phyloP scores from a whole-genome alignment of 2,329 filamentous ascomycete species.

The Penicillium vulpinum region DNA sequence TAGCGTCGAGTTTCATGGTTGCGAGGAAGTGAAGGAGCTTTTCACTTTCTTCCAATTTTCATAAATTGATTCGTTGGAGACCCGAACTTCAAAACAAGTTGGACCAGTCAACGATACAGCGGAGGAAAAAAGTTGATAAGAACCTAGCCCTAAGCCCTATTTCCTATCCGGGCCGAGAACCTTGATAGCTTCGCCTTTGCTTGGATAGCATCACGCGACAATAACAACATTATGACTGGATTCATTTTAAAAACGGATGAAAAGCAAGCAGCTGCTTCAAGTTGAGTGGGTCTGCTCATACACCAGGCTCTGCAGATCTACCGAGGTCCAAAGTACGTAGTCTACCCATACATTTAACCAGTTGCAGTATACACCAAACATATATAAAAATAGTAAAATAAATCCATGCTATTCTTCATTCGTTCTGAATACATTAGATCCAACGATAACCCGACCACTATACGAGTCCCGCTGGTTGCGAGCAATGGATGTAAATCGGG shows the following conservation, averaged over 20 bases:
- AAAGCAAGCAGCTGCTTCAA: not conserved
- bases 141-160: constrained; percentile 43
- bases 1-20: constrained; percentile 91
- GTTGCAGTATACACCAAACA: constrained; percentile 2
- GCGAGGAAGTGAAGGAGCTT: constrained; percentile 3
- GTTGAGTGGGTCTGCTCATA: not conserved
- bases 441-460: constrained; percentile 28
- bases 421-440: constrained; percentile 40
- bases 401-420: constrained; percentile 35
- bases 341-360: constrained; percentile 11
- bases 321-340: not conserved
- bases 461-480: constrained; percentile 18
- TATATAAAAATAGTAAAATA: constrained; percentile 19
- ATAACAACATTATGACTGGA: not conserved
- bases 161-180: constrained; percentile 27
- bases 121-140: constrained; percentile 35
- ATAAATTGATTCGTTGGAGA: not conserved
- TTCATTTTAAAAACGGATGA: not conserved
- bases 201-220: not conserved
- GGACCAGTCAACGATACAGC: constrained; percentile 10
- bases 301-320: not conserved
- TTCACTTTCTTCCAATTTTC: not conserved
- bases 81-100: constrained; percentile 4
- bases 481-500: constrained; percentile 19
- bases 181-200: constrained; percentile 6